Conservation (phyloP, 306 rosid species). For the Spatholobus suberectus region DNA sequence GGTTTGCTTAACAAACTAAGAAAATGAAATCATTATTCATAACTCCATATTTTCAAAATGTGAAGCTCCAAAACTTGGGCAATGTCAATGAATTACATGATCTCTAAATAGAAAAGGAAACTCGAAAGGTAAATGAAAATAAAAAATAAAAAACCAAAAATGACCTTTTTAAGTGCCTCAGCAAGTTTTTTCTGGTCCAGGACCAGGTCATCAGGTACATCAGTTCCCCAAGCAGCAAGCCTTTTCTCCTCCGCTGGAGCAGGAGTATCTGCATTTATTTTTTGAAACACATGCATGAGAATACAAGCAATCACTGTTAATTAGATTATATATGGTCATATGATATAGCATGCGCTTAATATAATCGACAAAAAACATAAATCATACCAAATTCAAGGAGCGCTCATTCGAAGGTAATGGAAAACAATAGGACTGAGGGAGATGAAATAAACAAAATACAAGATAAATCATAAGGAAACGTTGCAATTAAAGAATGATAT, state of each 20-base stretch:
- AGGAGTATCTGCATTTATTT: slow-evolving; percentile 48
- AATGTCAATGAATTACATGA: not conserved
- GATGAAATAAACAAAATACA: not conserved
- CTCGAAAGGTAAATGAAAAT: not conserved
- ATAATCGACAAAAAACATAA: not conserved
- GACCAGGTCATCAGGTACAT: slow-evolving; percentile 66
- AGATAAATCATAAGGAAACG: not conserved
- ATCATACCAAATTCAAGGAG: not conserved
- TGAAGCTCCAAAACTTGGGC: not conserved
- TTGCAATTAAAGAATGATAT: not conserved
- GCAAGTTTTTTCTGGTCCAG: slow-evolving; percentile 61
- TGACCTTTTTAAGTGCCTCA: slow-evolving; percentile 64
- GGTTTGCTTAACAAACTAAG: not conserved
- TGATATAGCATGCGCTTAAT: not conserved
- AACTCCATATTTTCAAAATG: not conserved
- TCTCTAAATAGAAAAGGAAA: not conserved
- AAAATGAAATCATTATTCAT: not conserved
- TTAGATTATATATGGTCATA: not conserved
- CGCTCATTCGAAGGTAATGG: not conserved
- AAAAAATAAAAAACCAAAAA: not conserved
- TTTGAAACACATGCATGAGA: not conserved
- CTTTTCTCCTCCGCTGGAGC: slow-evolving; percentile 60
- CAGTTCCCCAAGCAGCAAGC: slow-evolving; percentile 75
- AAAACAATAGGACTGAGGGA: not conserved
- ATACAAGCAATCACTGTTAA: not conserved